Percentiles rank a stretch among this genome's conserved stretches.
phyloP scores from a whole-genome alignment of 2,329 filamentous ascomycete genomes.

The Tolypocladium album region DNA sequence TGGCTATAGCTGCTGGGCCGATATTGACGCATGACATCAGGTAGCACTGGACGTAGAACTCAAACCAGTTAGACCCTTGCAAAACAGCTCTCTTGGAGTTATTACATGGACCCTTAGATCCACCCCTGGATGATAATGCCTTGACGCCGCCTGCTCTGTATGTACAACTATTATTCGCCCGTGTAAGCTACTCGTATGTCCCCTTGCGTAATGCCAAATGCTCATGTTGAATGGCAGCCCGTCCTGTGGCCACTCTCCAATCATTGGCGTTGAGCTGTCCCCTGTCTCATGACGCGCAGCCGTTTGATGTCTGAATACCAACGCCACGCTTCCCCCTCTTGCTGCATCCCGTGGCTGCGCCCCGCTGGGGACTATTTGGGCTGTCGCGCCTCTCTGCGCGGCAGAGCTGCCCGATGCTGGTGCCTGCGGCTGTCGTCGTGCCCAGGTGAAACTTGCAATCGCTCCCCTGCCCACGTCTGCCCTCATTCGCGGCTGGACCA shows the following conservation, averaged over 20 bases:
- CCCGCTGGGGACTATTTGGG: neutral
- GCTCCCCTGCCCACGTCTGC: neutral
- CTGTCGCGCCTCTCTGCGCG: neutral
- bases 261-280: constrained; percentile 2
- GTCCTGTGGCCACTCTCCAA: constrained; percentile 1
- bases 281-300: neutral
- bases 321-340: neutral
- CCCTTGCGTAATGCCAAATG: neutral
- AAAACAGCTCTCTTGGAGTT: neutral
- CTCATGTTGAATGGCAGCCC: constrained; percentile 4
- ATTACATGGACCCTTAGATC: neutral
- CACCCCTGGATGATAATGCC: neutral
- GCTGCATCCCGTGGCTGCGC: neutral
- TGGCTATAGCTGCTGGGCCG: too few species aligned
- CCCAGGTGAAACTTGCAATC: neutral
- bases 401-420: neutral
- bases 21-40: neutral
- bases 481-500: constrained; percentile 46
- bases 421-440: neutral
- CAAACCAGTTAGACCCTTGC: neutral
- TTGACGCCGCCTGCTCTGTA: neutral
- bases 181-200: neutral
- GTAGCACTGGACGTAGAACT: too few species aligned
- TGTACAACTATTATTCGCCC: neutral
- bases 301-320: constrained; percentile 1